These are phyloP conservation scores for Tillandsia fasciculata DNA, from an alignment of 176 grass and related monocot genomes.

Conservation along the genomic window DNA sequence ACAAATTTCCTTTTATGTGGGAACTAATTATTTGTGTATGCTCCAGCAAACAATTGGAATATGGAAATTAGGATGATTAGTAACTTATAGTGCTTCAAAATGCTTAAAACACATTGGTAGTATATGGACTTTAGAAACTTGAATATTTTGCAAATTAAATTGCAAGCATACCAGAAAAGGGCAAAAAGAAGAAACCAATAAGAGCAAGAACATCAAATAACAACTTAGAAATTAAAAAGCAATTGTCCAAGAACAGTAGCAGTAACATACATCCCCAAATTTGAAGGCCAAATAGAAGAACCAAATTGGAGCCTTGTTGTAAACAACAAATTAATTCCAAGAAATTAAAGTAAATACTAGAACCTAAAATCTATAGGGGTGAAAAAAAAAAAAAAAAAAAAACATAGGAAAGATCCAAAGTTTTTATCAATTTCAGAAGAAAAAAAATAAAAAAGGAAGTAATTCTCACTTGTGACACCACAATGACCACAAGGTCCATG, in stretches of 20 bases:
- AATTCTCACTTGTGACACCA: slow-evolving; percentile 54
- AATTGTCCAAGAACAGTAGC: not conserved
- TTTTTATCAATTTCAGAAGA: not conserved
- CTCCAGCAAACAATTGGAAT: not conserved
- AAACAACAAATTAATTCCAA: not conserved
- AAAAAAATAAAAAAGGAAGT: slow-evolving; percentile 14
- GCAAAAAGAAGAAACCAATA: not conserved
- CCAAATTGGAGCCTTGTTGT: not conserved
- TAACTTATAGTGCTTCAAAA: not conserved
- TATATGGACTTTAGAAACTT: not conserved
- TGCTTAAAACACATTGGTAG: not conserved
- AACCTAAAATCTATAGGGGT: not conserved
- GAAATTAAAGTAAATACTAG: not conserved
- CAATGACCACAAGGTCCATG: slow-evolving; percentile 51
- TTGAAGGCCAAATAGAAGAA: not conserved
- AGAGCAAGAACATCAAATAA: slow-evolving; percentile 6
- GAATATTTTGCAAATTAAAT: no score
- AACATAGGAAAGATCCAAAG: slow-evolving; percentile 4
- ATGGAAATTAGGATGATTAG: not conserved
- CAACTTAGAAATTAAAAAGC: not conserved
- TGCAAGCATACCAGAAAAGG: not conserved
- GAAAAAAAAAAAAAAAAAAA: slow-evolving; percentile 6
- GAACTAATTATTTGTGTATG: not conserved
- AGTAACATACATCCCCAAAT: not conserved
- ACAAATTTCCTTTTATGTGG: not conserved